Percentiles rank a stretch among this genome's conserved stretches.
phyloP scores from a whole-genome alignment of 2,329 filamentous ascomycete genomes.

The Colletotrichum cuscutae region DNA sequence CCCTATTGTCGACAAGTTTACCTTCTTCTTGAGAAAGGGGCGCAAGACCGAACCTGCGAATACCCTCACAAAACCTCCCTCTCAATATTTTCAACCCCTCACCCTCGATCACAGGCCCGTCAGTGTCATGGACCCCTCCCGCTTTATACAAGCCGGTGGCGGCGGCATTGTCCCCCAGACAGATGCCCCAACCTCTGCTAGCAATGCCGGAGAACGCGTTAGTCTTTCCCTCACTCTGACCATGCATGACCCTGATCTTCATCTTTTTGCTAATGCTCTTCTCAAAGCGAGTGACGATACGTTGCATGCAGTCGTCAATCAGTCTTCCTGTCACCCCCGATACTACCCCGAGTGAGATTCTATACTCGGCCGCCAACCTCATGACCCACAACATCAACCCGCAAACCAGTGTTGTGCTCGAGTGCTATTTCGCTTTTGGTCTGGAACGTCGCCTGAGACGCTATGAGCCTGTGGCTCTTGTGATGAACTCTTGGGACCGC shows the following conservation, averaged over 20 bases:
- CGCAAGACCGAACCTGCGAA: constrained; percentile 49
- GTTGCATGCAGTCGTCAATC: constrained; percentile 76
- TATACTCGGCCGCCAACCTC: constrained; percentile 72
- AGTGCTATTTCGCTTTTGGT: constrained; percentile 79
- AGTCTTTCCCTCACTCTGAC: constrained; percentile 43
- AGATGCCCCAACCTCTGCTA: constrained; percentile 83
- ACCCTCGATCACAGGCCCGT: constrained; percentile 22
- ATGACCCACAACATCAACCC: constrained; percentile 74
- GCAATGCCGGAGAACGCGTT: constrained; percentile 82
- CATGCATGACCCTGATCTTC: neutral
- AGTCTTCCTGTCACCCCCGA: constrained; percentile 78
- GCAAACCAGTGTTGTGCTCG: constrained; percentile 76
- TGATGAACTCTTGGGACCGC: constrained; percentile 92
- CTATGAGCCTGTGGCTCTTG: constrained; percentile 87
- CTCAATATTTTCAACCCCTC: constrained; percentile 21
- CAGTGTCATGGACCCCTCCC: constrained; percentile 29
- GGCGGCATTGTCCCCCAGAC: constrained; percentile 61
- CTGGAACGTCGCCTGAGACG: constrained; percentile 84
- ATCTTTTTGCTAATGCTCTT: constrained; percentile 39
- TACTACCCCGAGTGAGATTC: constrained; percentile 79
- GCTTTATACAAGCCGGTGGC: constrained; percentile 56
- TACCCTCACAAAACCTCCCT: constrained; percentile 30
- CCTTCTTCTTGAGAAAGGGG: constrained; percentile 53
- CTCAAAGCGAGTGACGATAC: constrained; percentile 73
- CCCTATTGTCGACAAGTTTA: constrained; percentile 60